These are phyloP conservation scores for Hypocreales sp. DNA, from an alignment of 2,329 filamentous ascomycete genomes.

Conservation along the genomic window DNA sequence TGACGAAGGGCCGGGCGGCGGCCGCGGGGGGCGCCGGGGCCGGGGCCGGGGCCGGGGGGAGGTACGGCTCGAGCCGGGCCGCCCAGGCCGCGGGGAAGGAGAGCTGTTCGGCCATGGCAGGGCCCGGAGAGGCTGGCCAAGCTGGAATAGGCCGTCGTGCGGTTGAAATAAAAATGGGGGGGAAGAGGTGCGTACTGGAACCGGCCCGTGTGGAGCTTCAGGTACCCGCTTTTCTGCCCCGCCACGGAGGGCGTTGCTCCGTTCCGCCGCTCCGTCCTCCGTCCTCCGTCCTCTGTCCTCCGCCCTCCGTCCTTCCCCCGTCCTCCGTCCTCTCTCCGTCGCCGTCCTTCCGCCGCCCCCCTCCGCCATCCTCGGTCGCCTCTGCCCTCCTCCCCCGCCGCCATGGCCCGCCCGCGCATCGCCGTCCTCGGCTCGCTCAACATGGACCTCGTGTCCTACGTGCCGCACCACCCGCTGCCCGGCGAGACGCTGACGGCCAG, in stretches of 20 bases:
- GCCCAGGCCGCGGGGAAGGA: constrained; percentile 16
- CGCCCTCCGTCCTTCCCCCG: too few species aligned
- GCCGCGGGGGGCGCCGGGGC: too few species aligned
- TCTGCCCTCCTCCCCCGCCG: not conserved
- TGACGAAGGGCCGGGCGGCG: constrained; percentile 37
- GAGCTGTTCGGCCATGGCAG: constrained; percentile 19
- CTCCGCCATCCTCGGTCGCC: constrained; percentile 63
- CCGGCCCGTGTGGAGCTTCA: too few species aligned
- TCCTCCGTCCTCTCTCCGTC: constrained; percentile 1
- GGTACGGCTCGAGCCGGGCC: constrained; percentile 15
- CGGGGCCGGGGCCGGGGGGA: constrained; percentile 10
- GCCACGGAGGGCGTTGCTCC: too few species aligned
- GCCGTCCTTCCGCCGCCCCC: constrained; percentile 14
- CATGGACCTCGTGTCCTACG: constrained; percentile 81
- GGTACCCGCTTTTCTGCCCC: too few species aligned
- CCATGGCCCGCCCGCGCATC: constrained; percentile 33
- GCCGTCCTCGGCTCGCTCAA: constrained; percentile 87
- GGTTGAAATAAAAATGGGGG: too few species aligned
- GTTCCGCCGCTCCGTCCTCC: too few species aligned
- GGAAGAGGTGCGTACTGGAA: too few species aligned
- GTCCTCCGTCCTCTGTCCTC: too few species aligned
- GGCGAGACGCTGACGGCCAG: constrained; percentile 79
- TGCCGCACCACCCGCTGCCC: constrained; percentile 63
- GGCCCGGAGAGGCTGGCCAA: too few species aligned
- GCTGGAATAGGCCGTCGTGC: too few species aligned